Evolutionary conservation across 495 filamentous ascomycete genomes (phyloP).

Genomic region (Collariella sp.): DNA sequence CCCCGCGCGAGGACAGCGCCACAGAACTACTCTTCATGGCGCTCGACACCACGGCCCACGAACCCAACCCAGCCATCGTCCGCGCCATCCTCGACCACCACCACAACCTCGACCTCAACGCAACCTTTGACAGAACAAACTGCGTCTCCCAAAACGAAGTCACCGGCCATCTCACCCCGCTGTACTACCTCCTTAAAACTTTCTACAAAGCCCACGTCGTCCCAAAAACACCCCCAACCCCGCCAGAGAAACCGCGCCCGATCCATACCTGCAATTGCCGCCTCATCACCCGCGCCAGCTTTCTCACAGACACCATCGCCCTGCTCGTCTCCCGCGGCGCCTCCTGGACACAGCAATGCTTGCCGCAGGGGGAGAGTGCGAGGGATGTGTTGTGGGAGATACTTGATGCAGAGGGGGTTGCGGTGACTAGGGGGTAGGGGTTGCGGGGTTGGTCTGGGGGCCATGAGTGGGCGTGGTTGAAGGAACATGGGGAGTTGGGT

Average conservation of each 20-base stretch:
- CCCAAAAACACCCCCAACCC: background rate
- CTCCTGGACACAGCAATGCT: background rate
- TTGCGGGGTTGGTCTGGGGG: background rate
- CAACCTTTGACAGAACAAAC: background rate
- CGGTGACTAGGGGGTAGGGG: background rate
- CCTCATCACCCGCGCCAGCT: background rate
- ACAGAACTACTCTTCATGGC: background rate
- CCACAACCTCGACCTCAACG: background rate
- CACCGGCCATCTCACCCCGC: background rate
- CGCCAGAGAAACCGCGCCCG: too few species aligned
- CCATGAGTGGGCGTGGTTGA: background rate
- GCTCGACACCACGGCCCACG: background rate
- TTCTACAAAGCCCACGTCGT: background rate
- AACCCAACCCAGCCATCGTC: background rate
- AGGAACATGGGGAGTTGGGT: background rate
- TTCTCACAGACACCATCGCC: background rate
- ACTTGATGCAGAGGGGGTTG: background rate
- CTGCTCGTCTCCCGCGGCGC: background rate
- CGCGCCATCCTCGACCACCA: background rate
- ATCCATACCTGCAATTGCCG: background rate
- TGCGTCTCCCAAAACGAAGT: background rate
- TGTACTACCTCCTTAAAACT: background rate
- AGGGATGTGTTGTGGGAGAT: background rate
- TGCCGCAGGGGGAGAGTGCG: background rate
- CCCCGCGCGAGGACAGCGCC: background rate